Evolutionary conservation across 306 rosid genomes (phyloP).

Genomic region (Quercus mongolica): DNA sequence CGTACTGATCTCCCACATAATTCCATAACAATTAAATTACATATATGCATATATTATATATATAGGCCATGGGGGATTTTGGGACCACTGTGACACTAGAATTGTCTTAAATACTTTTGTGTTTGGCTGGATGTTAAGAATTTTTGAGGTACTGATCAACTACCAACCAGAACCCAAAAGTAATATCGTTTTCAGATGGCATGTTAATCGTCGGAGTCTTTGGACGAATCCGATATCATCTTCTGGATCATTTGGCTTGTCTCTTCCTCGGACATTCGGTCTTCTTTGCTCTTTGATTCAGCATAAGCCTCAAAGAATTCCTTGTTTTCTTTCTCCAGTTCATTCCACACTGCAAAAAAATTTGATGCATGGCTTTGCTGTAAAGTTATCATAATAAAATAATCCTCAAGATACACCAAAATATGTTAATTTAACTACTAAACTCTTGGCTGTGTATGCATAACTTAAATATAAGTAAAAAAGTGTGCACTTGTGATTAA

Average conservation of each 20-base stretch:
- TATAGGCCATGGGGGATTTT: too few relatives aligned
- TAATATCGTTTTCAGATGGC: conserved; percentile 31
- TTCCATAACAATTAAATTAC: too few relatives aligned
- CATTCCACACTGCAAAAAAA: conserved; percentile 78
- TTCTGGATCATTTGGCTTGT: conserved; percentile 71
- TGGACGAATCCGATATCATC: conserved; percentile 66
- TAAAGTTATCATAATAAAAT: not conserved
- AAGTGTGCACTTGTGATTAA: too few relatives aligned
- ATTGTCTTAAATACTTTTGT: not conserved
- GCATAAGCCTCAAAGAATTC: conserved; percentile 74
- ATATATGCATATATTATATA: too few relatives aligned
- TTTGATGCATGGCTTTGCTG: not conserved
- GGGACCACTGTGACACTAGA: not conserved
- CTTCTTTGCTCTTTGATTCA: conserved; percentile 49
- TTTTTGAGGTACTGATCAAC: not conserved
- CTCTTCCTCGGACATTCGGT: conserved; percentile 82
- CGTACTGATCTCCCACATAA: not conserved
- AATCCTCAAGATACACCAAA: not conserved
- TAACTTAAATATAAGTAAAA: too few relatives aligned
- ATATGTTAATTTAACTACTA: too few relatives aligned
- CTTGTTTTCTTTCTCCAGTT: conserved; percentile 84
- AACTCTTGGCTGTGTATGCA: too few relatives aligned
- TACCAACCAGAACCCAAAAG: conserved; percentile 8
- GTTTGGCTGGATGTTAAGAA: not conserved
- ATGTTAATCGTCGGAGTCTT: conserved; percentile 37